phyloP scores from a whole-genome alignment of 208 protist genomes.

The Hexamita inflata region DNA sequence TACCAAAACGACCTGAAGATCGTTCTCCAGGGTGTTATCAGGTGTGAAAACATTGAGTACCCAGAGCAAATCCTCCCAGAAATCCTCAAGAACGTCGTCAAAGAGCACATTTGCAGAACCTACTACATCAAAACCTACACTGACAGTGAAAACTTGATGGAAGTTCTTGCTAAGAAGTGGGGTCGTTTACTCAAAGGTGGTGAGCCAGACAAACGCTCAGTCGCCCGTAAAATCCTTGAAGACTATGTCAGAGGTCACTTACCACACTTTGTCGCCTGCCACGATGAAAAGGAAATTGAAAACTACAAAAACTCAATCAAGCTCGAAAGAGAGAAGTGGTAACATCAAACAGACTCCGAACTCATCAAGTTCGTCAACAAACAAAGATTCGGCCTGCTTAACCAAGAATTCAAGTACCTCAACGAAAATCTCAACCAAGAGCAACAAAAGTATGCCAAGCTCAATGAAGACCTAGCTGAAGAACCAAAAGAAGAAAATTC shows the following conservation, averaged over 20 bases:
- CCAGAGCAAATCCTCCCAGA: conserved; percentile 73
- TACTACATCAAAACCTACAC: conserved; percentile 73
- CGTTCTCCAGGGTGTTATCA: conserved; percentile 88
- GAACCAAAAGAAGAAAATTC: conserved; percentile 33
- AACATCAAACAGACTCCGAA: conserved; percentile 12
- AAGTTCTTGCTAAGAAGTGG: conserved; percentile 68
- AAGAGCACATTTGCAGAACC: conserved; percentile 73
- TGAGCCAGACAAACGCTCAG: conserved; percentile 70
- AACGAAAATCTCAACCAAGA: no score
- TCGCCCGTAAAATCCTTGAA: conserved; percentile 81
- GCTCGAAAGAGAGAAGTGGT: conserved; percentile 37
- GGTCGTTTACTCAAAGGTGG: conserved; percentile 80
- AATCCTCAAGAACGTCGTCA: conserved; percentile 77
- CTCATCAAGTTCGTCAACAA: not conserved
- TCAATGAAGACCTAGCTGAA: no score
- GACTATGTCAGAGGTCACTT: conserved; percentile 86
- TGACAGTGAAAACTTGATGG: conserved; percentile 74
- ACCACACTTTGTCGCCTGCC: conserved; percentile 79
- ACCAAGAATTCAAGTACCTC: no score
- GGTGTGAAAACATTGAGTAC: conserved; percentile 61
- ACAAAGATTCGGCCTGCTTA: not conserved
- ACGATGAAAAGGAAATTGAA: conserved; percentile 48
- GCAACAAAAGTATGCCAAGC: no score
- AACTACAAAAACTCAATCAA: conserved; percentile 13
- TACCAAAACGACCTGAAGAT: conserved; percentile 66